Evolutionary conservation across 2,329 filamentous ascomycete genomes (phyloP).

Genomic region (Coccinonectria pachysandricola): DNA sequence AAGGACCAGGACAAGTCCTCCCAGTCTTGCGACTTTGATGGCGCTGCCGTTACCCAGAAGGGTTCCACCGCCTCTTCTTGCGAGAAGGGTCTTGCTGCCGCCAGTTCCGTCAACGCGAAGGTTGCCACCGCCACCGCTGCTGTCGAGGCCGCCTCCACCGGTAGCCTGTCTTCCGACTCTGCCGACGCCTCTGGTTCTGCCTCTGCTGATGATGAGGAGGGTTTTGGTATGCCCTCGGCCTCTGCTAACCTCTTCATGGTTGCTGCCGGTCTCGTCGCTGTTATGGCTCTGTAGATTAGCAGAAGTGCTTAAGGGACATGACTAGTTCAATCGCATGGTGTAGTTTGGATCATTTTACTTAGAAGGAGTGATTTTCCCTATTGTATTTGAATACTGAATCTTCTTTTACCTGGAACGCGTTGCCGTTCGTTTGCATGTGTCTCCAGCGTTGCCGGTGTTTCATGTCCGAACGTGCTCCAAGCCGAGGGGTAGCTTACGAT

Average conservation of each 20-base stretch:
- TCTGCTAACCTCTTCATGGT: constrained; percentile 31
- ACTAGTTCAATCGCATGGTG: constrained; percentile 2
- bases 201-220: constrained; percentile 16
- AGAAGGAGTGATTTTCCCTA: constrained; percentile 12
- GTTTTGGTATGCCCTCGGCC: constrained; percentile 27
- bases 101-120: constrained; percentile 44
- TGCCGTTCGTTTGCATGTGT: constrained; percentile 13
- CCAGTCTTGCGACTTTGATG: constrained; percentile 61
- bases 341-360: constrained; percentile 6
- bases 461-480: constrained; percentile 16
- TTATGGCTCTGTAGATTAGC: constrained; percentile 40
- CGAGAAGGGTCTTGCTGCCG: constrained; percentile 47
- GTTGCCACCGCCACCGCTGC: constrained; percentile 36
- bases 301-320: constrained; percentile 1
- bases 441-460: constrained; percentile 21
- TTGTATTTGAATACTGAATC: constrained; percentile 10
- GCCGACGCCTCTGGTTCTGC: too few species aligned
- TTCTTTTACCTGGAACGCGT: constrained; percentile 10
- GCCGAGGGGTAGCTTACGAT: constrained; percentile 15
- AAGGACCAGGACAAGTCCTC: constrained; percentile 39
- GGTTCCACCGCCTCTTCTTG: constrained; percentile 42
- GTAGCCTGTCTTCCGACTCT: too few species aligned
- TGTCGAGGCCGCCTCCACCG: constrained; percentile 19
- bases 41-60: constrained; percentile 48
- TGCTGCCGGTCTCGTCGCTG: constrained; percentile 41